Base-by-base conservation (phyloP, 768 basidiomycete species). In the Suillus luteus region DNA sequence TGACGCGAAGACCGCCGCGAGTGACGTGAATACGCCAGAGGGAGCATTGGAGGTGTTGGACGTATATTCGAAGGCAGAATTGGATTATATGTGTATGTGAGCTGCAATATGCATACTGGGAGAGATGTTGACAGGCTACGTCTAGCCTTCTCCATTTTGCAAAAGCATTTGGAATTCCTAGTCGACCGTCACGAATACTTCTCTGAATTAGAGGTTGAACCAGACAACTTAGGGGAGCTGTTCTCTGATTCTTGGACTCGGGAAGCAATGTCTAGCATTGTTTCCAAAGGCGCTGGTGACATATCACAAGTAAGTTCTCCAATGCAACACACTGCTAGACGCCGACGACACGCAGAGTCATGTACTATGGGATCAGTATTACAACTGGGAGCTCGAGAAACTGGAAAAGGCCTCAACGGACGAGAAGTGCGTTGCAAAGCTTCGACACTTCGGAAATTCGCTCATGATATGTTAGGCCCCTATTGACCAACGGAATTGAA, bases 41-140 rank as follows among this genome's bases (percentile, higher is more conserved):
- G 86, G 84, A 9, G 77, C 85, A 24, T 68, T 83, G 51, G 85
- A 86, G 52, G 70, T 93, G 46, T 73, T 92, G 63, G 79, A 81
- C 17, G 69, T 90, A 44, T 94, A 88, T 72, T 76, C 79, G 44
- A 82, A 82, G 41, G 92, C 93, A 24, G 89, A 89, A 69, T 76
- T 72, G 11, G 93, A 95, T 69, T 94, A 93, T 73, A 73, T 94
- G 41, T 94, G 93, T 94, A 73, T 70, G 92, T 82, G 37, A 52
- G 59, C 58, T 51, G 59, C 40, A 61, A 12, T 41, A 37, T 27
- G 24, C 57, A 24, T 27, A 12, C 27, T 58, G 9, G n/a, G 37
- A 62, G 40, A 41, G 40, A 41, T 51, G 10, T 27, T 58, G 5
- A 58, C 38, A 12, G 24, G 17, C 10, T n/a, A 14, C 59, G 63